Conservation (phyloP, 225 moss, liverwort and hornwort species). For the Rhytidiadelphus loreus region DNA sequence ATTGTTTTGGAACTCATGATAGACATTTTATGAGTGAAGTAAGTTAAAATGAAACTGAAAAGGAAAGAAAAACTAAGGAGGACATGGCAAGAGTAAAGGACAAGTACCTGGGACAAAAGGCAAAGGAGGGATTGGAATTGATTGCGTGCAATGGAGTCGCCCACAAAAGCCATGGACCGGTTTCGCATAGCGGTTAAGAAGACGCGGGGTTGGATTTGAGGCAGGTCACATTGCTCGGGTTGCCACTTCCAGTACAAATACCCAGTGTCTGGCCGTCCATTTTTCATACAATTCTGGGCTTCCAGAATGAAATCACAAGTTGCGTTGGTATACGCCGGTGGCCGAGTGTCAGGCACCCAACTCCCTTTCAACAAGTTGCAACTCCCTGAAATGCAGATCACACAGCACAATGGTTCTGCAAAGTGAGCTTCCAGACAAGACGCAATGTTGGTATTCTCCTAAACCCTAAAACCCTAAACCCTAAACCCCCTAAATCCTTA, state of each 20-base stretch:
- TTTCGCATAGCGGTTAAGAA: slow-evolving; percentile 42
- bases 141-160: slow-evolving; percentile 84
- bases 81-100: neutral
- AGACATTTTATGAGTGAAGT: neutral
- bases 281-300: slow-evolving; percentile 55
- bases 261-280: slow-evolving; percentile 54
- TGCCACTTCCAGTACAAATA: slow-evolving; percentile 78
- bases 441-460: neutral
- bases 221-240: slow-evolving; percentile 62
- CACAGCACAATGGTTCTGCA: neutral
- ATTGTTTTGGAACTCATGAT: neutral
- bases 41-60: neutral
- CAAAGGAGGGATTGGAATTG: slow-evolving; percentile 82
- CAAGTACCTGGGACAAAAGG: slow-evolving; percentile 56
- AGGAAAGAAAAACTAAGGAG: neutral
- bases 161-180: slow-evolving; percentile 56
- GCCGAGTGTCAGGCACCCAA: slow-evolving; percentile 58
- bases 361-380: slow-evolving; percentile 64
- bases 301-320: slow-evolving; percentile 44
- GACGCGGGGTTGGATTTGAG: slow-evolving; percentile 24
- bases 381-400: neutral
- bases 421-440: neutral
- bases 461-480: neutral
- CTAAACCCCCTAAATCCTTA: neutral
- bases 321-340: slow-evolving; percentile 40